Percentiles rank a stretch among this genome's conserved stretches.
These are phyloP conservation scores for Arthroderma sp. DNA, from an alignment of 2,329 filamentous ascomycete species.

Conservation along the genomic window DNA sequence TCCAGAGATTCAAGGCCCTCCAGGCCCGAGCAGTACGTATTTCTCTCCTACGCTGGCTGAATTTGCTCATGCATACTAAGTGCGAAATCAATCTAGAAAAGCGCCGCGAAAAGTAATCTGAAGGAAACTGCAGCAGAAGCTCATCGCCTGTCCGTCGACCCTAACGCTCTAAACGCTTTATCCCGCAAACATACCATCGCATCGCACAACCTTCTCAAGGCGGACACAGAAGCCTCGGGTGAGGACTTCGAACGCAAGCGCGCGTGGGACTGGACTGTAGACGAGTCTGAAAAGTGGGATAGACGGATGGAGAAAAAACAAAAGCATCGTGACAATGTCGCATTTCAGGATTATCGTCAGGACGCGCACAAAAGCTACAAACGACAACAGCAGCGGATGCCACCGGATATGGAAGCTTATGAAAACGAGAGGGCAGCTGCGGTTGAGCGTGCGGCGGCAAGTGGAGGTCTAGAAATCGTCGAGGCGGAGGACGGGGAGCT, in stretches of 20 bases:
- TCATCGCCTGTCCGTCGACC: conserved; percentile 64
- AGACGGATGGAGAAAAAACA: conserved; percentile 76
- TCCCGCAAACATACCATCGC: conserved; percentile 77
- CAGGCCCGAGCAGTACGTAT: conserved; percentile 56
- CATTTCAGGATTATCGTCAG: conserved; percentile 77
- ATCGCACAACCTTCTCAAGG: conserved; percentile 83
- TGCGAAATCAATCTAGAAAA: conserved; percentile 21
- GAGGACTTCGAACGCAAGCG: conserved; percentile 96
- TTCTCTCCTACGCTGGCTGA: conserved; percentile 13
- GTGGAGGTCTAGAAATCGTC: conserved; percentile 78
- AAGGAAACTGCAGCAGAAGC: conserved; percentile 75
- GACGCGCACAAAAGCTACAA: conserved; percentile 92
- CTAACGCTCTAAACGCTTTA: conserved; percentile 61
- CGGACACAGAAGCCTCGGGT: conserved; percentile 69
- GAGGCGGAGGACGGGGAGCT: conserved; percentile 93
- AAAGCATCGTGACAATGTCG: conserved; percentile 66
- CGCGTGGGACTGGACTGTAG: conserved; percentile 96
- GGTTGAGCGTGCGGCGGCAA: conserved; percentile 70
- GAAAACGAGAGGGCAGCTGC: conserved; percentile 73
- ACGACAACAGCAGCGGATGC: conserved; percentile 66
- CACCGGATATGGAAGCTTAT: conserved; percentile 70
- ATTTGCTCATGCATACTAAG: conserved; percentile 10
- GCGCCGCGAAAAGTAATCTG: conserved; percentile 46
- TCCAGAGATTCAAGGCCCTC: conserved; percentile 75
- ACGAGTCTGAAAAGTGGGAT: conserved; percentile 92